Evolutionary conservation across 306 rosid species (phyloP), one percentile per base, ranked within the genome.

Genomic region (Fagus crenata): DNA sequence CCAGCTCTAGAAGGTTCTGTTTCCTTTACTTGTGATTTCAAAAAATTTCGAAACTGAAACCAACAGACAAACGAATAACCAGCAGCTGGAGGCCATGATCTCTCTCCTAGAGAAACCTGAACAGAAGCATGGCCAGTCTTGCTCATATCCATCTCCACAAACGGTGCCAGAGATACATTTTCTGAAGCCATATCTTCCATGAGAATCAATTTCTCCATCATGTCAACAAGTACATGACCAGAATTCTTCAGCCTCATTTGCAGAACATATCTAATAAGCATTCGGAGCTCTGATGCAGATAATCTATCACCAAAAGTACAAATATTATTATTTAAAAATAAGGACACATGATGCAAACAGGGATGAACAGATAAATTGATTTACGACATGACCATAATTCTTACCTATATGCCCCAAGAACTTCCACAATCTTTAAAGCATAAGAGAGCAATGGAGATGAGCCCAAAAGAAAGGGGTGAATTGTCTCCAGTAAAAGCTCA

Each of bases 11-110:
- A 92, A 75, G 89, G 60, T 71, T 93, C 98, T 0, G 73, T 35
- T 75, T 96, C 99, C 84, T 91, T 96, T 40, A 87, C 82, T 63
- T 83, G 96, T 31, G 90, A 77, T 83, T 89, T 91, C 75, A 91
- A 84, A 72, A 96, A 86, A 78, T 93, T 96, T 75, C 32, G 91
- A 81, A 96, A 89, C 84, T 96, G 98, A 79, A 96, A 96, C 99
- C 99, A 96, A 67, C 97, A 96, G 73, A 93, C 97, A 87, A 96
- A 96, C 39, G 99, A 96, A 87, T 96, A 96, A 83, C 99, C 99
- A 85, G 96, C 98, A 75, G 98, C 97, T 65, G 99, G 99, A 40
- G 99, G 99, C 99, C 99, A 96, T 54, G 99, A 96, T 83, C 99
- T 89, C 89, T 96, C 98, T 80, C 99, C 99, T 73, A 96, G 82